Evolutionary conservation across 805 yeast species (phyloP).

Genomic region (Barnettozyma salicaria): DNA sequence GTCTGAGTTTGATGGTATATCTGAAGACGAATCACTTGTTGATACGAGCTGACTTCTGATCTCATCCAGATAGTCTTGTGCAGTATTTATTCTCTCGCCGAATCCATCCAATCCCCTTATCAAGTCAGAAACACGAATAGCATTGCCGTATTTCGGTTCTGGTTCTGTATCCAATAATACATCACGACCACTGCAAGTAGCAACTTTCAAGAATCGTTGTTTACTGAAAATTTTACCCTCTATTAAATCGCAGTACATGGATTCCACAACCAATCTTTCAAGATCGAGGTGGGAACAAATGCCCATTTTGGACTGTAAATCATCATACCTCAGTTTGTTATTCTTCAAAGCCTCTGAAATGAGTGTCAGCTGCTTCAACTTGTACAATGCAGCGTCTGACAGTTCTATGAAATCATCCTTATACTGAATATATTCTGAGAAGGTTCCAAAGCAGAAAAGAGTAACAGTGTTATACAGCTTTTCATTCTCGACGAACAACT

Average conservation of each 20-base stretch:
- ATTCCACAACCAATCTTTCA: conserved; percentile 21
- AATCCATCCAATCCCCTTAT: conserved; percentile 14
- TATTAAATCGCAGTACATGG: conserved; percentile 14
- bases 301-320: conserved; percentile 11
- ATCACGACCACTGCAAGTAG: conserved; percentile 22
- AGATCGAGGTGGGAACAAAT: conserved; percentile 11
- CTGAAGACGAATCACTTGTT: not conserved
- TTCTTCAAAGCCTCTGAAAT: conserved; percentile 16
- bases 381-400: conserved; percentile 12
- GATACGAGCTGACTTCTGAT: conserved; percentile 1
- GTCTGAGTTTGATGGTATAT: not conserved
- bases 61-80: conserved; percentile 9
- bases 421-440: conserved; percentile 13
- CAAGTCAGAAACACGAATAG: conserved; percentile 9
- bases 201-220: conserved; percentile 17
- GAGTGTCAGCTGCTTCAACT: conserved; percentile 20
- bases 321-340: conserved; percentile 13
- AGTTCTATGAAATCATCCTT: conserved; percentile 13
- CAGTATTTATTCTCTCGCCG: conserved; percentile 12
- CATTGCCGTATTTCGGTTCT: conserved; percentile 1
- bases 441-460: conserved; percentile 24
- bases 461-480: conserved; percentile 18
- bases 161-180: conserved; percentile 16
- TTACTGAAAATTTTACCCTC: conserved; percentile 19
- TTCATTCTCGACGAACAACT: conserved; percentile 6